phyloP scores from a whole-genome alignment of 306 rosid genomes.

The Sicyos baderoa region DNA sequence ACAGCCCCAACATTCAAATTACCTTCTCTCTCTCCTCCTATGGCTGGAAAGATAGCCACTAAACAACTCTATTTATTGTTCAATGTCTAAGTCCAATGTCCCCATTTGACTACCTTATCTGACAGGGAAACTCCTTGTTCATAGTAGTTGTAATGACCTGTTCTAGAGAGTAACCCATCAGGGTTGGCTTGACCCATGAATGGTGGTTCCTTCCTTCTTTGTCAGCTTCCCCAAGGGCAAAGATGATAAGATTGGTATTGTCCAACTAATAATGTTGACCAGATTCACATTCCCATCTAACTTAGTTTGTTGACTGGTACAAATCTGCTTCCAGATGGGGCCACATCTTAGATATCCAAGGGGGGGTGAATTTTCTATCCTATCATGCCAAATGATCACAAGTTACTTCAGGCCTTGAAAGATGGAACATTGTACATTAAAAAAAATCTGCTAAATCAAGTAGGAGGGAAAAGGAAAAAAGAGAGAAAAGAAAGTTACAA shows the following conservation, averaged over 20 bases:
- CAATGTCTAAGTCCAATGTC: background rate
- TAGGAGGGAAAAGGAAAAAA: background rate
- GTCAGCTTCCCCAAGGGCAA: background rate
- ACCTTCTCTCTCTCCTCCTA: too few species aligned
- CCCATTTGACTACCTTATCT: conserved; percentile 20
- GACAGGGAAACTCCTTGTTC: conserved; percentile 11
- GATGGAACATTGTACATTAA: background rate
- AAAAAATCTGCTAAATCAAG: conserved; percentile 3
- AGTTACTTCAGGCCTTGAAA: conserved; percentile 10
- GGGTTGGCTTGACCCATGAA: conserved; percentile 1
- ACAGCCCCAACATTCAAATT: background rate
- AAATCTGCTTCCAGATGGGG: conserved; percentile 7
- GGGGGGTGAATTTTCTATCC: conserved; percentile 6
- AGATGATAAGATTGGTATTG: conserved; percentile 13
- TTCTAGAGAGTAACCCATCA: conserved; percentile 1
- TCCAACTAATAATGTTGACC: conserved; percentile 9
- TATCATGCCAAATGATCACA: conserved; percentile 8
- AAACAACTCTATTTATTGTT: background rate
- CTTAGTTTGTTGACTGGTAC: conserved; percentile 13
- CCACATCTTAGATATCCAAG: background rate
- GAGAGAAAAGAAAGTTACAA: conserved; percentile 21
- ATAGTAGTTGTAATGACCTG: conserved; percentile 5
- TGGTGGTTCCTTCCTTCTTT: background rate
- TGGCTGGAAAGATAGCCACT: background rate
- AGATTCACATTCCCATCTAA: conserved; percentile 2